phyloP scores from a whole-genome alignment of 169 alveolate species.

The Eimeria maxima region DNA sequence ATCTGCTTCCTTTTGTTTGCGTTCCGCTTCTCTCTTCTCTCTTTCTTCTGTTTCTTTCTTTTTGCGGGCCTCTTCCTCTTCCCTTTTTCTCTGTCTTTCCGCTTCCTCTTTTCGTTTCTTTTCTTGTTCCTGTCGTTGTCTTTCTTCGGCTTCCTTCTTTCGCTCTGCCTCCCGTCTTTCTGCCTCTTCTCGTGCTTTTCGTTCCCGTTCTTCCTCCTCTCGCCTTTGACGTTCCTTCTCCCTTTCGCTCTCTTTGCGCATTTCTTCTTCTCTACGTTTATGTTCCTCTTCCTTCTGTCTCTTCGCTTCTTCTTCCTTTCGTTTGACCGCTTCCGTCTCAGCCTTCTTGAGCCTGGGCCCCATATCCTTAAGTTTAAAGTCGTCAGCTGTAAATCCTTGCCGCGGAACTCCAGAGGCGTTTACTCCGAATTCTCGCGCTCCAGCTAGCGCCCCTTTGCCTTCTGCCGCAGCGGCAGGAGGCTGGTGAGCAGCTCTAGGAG shows the following conservation, averaged over 20 bases:
- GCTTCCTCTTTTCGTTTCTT: conserved; percentile 11
- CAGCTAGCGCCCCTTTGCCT: neutral
- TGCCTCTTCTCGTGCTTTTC: neutral
- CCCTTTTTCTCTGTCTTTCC: neutral
- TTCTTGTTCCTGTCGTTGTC: neutral
- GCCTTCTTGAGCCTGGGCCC: neutral
- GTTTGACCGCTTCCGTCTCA: neutral
- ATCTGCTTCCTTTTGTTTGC: neutral
- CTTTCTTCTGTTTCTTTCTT: too few species aligned
- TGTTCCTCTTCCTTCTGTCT: neutral
- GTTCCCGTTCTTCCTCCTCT: neutral
- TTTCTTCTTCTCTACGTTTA: neutral
- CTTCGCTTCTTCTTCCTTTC: neutral
- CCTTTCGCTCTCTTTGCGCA: neutral
- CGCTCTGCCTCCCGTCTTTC: neutral
- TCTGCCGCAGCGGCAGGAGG: neutral
- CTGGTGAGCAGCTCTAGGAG: neutral
- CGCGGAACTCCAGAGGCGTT: neutral
- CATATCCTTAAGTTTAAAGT: neutral
- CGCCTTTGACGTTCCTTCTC: neutral
- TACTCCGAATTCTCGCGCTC: neutral
- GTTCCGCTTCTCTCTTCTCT: neutral
- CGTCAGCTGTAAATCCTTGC: neutral
- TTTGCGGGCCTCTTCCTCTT: neutral
- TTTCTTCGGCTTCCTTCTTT: neutral